phyloP scores from a whole-genome alignment of 345 rosid species.

The Microthlaspi erraticum region DNA sequence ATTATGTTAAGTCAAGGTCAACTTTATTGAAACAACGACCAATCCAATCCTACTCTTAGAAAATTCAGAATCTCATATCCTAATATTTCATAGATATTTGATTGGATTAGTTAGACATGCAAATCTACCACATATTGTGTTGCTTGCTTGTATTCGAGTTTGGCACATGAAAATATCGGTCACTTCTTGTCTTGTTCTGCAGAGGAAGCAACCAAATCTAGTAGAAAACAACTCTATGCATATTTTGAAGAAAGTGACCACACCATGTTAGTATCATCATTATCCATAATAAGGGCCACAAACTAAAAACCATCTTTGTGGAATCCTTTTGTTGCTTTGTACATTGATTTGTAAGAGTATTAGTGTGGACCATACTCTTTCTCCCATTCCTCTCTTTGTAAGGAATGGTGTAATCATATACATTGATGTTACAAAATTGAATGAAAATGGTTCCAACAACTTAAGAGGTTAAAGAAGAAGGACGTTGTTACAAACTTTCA shows the following conservation, averaged over 20 bases:
- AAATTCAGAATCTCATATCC: slow-evolving; percentile 8
- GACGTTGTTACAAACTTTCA: slow-evolving; percentile 32
- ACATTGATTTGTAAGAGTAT: slow-evolving; percentile 57
- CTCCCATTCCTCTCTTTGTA: slow-evolving; percentile 77
- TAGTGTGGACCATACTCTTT: slow-evolving; percentile 60
- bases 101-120: no score
- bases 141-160: slow-evolving; percentile 13
- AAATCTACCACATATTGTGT: no score
- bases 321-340: slow-evolving; percentile 68
- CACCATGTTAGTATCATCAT: no score
- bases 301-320: slow-evolving; percentile 48
- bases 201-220: slow-evolving; percentile 14
- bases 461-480: no score
- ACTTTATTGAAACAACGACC: slow-evolving; percentile 12
- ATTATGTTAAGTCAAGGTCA: slow-evolving; percentile 5
- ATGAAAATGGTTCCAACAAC: neutral
- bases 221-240: slow-evolving; percentile 2
- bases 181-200: neutral
- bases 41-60: slow-evolving; percentile 4
- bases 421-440: neutral
- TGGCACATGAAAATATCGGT: neutral
- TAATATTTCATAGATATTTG: neutral
- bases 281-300: no score
- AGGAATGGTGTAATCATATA: slow-evolving; percentile 3
- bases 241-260: slow-evolving; percentile 1